Evolutionary conservation across 192 early-diverging fungal species (phyloP), one percentile per base, ranked within the genome.

Genomic region (Backusella westeae): DNA sequence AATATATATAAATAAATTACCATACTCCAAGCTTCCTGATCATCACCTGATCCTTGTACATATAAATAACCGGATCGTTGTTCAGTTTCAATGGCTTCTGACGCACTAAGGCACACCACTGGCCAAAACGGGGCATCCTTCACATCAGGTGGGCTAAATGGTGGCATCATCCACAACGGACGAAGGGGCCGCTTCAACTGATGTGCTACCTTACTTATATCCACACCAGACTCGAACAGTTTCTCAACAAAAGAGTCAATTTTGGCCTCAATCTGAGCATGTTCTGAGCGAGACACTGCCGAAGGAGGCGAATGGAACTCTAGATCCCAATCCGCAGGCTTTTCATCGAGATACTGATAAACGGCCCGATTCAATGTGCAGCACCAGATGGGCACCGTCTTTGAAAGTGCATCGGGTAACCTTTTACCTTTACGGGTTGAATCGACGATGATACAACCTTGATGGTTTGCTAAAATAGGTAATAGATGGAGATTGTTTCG

Each of bases 311-410:
- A 89, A 80, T 94, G 85, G 36, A 95, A 85, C 19, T 72, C n/a
- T 0, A 71, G 74, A 68, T 93, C 91, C 91, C 91, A 93, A 0
- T 73, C 72, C 5, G 36, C 52, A 7, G 65, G 63, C 3, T 69
- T 29, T 15, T 23, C 56, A 63, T 29, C 21, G 10, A 63, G 10
- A 44, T 77, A 78, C 63, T 73, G 67, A 9, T 41, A 56, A 1
- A 90, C 79, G 0, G 88, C 87, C 26, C 74, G 77, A 75, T 96
- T 97, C 69, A 96, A 85, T 4, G 91, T 90, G 6, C 85, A 82
- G 73, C 95, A 96, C 96, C 96, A 97, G 3, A 97, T 94, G 3
- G 95, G 95, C 5, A 97, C 89, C 0, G 96, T 97, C 66, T 94
- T 94, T 19, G 93, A 87, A 26, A 96, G 78, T 8, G 91, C 86